Evolutionary conservation across 441 rosid species (phyloP).

Genomic region (Populus hybrid): DNA sequence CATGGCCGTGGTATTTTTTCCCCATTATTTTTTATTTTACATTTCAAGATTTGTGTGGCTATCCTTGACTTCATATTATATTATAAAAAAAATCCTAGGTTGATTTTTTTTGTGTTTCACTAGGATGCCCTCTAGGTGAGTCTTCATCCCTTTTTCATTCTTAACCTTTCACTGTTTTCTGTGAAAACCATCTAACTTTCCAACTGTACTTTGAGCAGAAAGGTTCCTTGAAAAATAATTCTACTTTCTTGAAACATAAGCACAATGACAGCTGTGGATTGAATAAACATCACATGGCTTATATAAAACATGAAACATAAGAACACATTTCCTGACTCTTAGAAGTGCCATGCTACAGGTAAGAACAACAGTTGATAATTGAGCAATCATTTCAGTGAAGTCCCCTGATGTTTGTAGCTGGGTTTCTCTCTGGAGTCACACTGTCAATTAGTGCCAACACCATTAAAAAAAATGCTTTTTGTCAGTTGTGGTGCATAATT

Average conservation of each 20-base stretch:
- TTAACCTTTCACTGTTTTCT: not conserved
- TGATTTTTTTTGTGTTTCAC: not conserved
- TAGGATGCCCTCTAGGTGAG: not conserved
- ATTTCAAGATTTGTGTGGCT: not conserved
- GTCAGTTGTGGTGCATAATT: not conserved
- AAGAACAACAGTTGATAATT: not conserved
- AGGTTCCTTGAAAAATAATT: not conserved
- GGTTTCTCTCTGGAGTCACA: not conserved
- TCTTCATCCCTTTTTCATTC: not conserved
- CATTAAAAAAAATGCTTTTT: no score
- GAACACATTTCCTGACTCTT: not conserved
- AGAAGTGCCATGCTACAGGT: not conserved
- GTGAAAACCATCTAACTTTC: not conserved
- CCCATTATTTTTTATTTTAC: not conserved
- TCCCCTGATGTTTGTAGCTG: not conserved
- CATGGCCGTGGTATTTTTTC: conserved; percentile 24
- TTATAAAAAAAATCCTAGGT: not conserved
- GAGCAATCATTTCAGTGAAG: not conserved
- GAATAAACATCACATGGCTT: not conserved
- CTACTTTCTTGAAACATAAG: not conserved
- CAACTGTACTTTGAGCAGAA: not conserved
- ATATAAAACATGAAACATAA: no score
- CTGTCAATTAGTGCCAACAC: no score
- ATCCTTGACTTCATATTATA: not conserved
- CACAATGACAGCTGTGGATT: not conserved